Conservation (phyloP, 192 early-diverging fungal genomes). For the Backusella tuberculispora region DNA sequence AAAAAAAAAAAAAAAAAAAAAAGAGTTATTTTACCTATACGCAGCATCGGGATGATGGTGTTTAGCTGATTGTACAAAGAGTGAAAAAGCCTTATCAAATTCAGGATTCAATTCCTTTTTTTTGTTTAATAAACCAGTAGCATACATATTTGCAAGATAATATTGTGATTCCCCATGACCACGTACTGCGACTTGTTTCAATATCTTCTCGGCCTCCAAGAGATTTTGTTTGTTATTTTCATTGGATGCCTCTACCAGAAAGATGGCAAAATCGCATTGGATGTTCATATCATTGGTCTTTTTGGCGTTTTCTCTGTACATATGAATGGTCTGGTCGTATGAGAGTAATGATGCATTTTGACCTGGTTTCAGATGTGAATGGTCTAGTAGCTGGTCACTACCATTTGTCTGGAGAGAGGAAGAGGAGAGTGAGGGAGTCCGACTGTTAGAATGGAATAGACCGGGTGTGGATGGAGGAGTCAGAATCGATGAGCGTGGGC, state of each 20-base stretch:
- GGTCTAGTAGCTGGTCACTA: conserved; percentile 43
- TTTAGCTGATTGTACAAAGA: conserved; percentile 69
- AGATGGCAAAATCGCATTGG: conserved; percentile 68
- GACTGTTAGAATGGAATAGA: neutral
- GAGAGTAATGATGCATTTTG: conserved; percentile 57
- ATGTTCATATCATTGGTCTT: conserved; percentile 60
- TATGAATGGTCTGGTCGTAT: conserved; percentile 54
- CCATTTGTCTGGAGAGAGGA: neutral
- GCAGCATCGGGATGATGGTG: conserved; percentile 65
- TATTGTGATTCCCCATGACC: conserved; percentile 70
- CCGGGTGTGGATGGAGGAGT: conserved; percentile 5
- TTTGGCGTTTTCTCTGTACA: conserved; percentile 66
- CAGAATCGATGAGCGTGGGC: neutral
- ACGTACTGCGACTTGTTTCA: conserved; percentile 56
- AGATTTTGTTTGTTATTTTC: conserved; percentile 30
- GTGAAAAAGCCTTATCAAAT: conserved; percentile 61
- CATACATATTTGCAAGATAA: conserved; percentile 67
- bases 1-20: no score
- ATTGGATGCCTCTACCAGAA: conserved; percentile 59
- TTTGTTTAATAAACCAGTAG: conserved; percentile 58
- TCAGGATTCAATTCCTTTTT: conserved; percentile 58
- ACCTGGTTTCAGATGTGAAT: conserved; percentile 60
- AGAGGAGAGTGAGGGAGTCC: neutral
- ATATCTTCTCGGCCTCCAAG: conserved; percentile 65
- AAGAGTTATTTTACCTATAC: conserved; percentile 39